Percentiles rank a stretch among this genome's conserved stretches.
phyloP scores from a whole-genome alignment of 495 filamentous ascomycete species.

The Massariosphaeria phaeospora region DNA sequence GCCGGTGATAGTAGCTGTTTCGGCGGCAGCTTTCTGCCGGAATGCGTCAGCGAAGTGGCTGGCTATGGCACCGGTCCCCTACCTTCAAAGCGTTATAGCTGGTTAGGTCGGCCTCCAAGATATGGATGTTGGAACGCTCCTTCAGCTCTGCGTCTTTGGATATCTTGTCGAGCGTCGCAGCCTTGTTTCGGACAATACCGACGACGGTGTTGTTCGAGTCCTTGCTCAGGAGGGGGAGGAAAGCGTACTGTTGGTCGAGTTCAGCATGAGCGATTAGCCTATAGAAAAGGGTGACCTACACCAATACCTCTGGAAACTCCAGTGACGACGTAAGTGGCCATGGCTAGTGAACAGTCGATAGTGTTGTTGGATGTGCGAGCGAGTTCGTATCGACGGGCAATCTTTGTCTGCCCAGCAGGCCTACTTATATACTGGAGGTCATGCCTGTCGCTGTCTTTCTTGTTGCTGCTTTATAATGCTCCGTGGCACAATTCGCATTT shows the following conservation, averaged over 20 bases:
- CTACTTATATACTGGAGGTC: no score
- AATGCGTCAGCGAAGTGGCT: no score
- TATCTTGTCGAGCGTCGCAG: slow-evolving; percentile 33
- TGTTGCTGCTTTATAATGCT: no score
- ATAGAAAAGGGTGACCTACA: slow-evolving; percentile 29
- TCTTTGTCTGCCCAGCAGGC: no score
- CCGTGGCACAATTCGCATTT: no score
- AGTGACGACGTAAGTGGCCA: slow-evolving; percentile 34
- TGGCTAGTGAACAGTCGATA: no score
- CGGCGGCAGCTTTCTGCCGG: slow-evolving; percentile 20
- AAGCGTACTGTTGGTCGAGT: slow-evolving; percentile 43
- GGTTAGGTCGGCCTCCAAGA: slow-evolving; percentile 22
- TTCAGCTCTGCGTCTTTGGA: slow-evolving; percentile 14
- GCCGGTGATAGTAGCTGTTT: slow-evolving; percentile 34
- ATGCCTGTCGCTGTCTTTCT: no score
- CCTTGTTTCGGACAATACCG: slow-evolving; percentile 45
- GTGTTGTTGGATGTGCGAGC: no score
- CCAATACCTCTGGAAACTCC: slow-evolving; percentile 44
- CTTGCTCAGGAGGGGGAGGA: slow-evolving; percentile 40
- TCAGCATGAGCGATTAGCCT: background rate
- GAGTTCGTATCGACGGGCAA: no score
- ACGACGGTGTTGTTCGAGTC: slow-evolving; percentile 42
- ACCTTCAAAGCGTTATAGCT: slow-evolving; percentile 23
- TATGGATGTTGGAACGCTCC: slow-evolving; percentile 21
- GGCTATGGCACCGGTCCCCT: no score